A percentile compares a stretch with the other conserved stretches of the same genome.
Evolutionary conservation across 2,329 filamentous ascomycete species (phyloP).

Genomic region (Botrytis byssoidea): DNA sequence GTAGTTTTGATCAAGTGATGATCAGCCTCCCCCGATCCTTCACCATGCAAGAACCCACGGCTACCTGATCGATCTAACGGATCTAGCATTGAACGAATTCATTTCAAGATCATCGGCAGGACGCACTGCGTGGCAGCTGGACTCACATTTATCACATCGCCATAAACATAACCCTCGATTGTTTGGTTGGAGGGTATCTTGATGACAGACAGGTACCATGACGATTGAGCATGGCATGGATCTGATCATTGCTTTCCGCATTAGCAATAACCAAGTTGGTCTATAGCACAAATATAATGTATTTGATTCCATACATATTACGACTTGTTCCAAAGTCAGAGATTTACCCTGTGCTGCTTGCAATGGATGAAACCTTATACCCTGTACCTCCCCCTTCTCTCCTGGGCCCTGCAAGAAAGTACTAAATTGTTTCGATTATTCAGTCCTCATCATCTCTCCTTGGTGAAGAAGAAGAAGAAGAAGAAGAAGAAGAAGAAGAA

Average conservation of each 20-base stretch:
- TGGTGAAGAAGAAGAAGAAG: not conserved
- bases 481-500: not conserved
- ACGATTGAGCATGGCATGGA: not conserved
- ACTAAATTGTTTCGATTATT: not conserved
- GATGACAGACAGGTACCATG: not conserved
- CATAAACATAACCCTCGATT: not conserved
- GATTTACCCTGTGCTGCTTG: not conserved
- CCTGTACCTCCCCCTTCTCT: not conserved
- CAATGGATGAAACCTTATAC: not conserved
- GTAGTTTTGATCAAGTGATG: conserved; percentile 13
- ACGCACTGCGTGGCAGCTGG: not conserved
- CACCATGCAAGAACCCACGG: not conserved
- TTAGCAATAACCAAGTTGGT: not conserved
- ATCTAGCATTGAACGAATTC: not conserved
- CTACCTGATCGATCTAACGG: no score
- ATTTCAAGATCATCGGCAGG: not conserved
- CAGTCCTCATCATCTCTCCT: not conserved
- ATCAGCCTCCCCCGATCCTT: not conserved
- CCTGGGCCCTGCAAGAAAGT: not conserved
- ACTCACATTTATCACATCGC: not conserved
- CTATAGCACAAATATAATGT: not conserved
- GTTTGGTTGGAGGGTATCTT: no score
- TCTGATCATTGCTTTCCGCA: not conserved
- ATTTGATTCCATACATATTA: not conserved
- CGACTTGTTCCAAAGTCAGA: not conserved